Evolutionary conservation across 2,329 filamentous ascomycete genomes (phyloP), one percentile per base, ranked within the genome.

Genomic region (Aspergillus eucalypticola): DNA sequence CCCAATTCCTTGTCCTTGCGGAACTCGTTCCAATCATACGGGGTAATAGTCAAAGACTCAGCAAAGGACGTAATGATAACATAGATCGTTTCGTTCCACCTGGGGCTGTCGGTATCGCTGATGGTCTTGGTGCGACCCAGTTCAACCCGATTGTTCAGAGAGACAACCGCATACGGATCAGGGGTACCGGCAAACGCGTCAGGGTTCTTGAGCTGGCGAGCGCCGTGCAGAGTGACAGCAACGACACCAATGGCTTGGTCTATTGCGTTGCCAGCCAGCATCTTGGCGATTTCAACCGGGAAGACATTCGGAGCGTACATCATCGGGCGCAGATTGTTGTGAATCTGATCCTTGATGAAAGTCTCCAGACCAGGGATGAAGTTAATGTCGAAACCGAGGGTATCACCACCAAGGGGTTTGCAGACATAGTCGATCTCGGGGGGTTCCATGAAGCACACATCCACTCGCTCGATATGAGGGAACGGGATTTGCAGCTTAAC

Each of bases 301-400:
- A 99, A 99, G 53, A 98, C 92, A 69, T 99, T 96, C 8, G 95
- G 95, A 39, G 88, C 89, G 73, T 99, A 99, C 92, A 99, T 96
- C 90, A 99, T 98, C 0, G 95, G 96, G 2, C 87, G 90, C 53
- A 99, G 80, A 71, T 94, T 97, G 64, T 90, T 90, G 76, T 99
- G 96, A 56, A 99, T 96, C 79, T 96, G 92, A 69, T 99, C 95
- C 73, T 91, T 88, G 69, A 99, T 99, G 77, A 99, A 99, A 59
- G 77, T 85, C 76, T 98, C 93, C 23, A 99, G 84, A 67, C 94
- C 94, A 17, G 95, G 95, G 67, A 99, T 96, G 78, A 99, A 97
- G 80, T 97, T 98, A 83, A 99, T 98, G 72, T 99, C 95, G 74
- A 99, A 97, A 41, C 95, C 95, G 65, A 99, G 91, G 2, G 86